Evolutionary conservation across 257 asterid species (phyloP).

Genomic region (Fraxinus anomala): DNA sequence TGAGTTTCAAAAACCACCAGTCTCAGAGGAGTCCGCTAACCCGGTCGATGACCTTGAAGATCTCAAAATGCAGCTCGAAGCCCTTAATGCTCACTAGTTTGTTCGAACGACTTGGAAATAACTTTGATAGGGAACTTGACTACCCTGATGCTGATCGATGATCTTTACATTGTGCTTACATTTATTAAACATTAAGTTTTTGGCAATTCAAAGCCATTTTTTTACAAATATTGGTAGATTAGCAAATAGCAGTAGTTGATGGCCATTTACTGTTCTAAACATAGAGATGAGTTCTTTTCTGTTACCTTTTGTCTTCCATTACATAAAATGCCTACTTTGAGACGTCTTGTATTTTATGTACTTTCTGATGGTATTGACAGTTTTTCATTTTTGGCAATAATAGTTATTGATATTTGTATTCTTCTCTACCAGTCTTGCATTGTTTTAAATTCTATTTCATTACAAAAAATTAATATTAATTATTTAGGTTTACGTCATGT

Average conservation of each 20-base stretch:
- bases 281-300: constrained; percentile 5
- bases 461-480: too few species aligned
- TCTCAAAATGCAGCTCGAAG: constrained; percentile 79
- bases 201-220: not conserved
- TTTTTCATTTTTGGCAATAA: not conserved
- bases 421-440: too few species aligned
- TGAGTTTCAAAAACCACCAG: constrained; percentile 46
- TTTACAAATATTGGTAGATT: not conserved
- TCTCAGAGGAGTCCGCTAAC: constrained; percentile 37
- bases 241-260: not conserved
- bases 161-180: not conserved
- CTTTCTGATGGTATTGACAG: not conserved
- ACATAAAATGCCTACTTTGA: not conserved
- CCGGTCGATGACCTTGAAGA: constrained; percentile 73
- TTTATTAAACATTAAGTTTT: not conserved
- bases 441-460: too few species aligned
- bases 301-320: constrained; percentile 4
- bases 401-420: not conserved
- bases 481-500: not conserved
- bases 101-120: not conserved
- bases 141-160: not conserved
- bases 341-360: not conserved
- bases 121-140: not conserved
- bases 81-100: constrained; percentile 58
- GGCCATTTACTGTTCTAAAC: not conserved